These are phyloP conservation scores for Artemisia argyi DNA, from an alignment of 129 eudicot genomes.

Conservation along the genomic window DNA sequence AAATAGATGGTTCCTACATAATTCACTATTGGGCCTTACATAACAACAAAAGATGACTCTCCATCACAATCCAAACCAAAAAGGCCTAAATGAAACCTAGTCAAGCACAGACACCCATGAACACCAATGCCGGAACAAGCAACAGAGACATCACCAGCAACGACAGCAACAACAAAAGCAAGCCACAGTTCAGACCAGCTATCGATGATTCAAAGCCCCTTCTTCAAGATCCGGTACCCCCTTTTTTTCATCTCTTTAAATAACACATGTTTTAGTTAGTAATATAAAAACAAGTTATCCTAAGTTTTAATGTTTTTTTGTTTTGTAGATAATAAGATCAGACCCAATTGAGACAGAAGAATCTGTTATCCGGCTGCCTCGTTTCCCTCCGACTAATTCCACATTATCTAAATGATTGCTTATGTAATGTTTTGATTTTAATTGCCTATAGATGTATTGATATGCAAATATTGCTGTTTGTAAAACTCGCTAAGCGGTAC, in stretches of 20 bases:
- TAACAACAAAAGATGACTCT: too few relatives aligned
- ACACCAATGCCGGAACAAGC: too few relatives aligned
- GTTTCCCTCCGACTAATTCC: constrained; percentile 43
- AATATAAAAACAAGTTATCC: background rate
- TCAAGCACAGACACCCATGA: too few relatives aligned
- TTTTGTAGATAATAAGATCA: constrained; percentile 71
- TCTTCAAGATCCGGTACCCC: constrained; percentile 90
- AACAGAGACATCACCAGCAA: too few relatives aligned
- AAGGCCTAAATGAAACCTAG: too few relatives aligned
- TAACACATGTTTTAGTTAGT: background rate
- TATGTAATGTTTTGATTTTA: constrained; percentile 1
- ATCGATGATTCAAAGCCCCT: constrained; percentile 79
- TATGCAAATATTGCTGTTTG: too few relatives aligned
- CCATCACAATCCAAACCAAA: too few relatives aligned
- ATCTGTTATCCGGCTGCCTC: constrained; percentile 85
- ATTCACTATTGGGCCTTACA: too few relatives aligned
- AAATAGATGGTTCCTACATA: too few relatives aligned
- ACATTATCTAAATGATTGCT: constrained; percentile 17
- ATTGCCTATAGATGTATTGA: too few relatives aligned
- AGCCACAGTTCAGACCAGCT: constrained; percentile 65
- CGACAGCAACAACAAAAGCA: constrained; percentile 1
- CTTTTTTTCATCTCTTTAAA: background rate
- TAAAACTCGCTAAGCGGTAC: too few relatives aligned
- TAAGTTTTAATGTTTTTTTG: background rate
- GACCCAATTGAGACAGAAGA: constrained; percentile 90